Evolutionary conservation across 1,139 yeast genomes (phyloP).

Genomic region (Yamadazyma dushanensis): DNA sequence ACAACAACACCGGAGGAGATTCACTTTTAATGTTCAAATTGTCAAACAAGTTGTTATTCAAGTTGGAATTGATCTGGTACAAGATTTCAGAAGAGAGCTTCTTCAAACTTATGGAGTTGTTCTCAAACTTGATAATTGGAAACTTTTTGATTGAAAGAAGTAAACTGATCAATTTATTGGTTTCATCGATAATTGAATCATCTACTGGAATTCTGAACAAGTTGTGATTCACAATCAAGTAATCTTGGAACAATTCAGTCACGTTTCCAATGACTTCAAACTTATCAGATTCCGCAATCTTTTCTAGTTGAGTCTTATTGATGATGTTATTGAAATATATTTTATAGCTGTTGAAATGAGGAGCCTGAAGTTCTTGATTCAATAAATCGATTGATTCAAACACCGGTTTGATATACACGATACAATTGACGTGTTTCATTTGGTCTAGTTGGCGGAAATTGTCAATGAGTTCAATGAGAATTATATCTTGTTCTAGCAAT

Average conservation of each 20-base stretch:
- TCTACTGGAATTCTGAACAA: constrained; percentile 38
- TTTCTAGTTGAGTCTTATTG: constrained; percentile 74
- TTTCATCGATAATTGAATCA: constrained; percentile 40
- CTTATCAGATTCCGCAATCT: constrained; percentile 88
- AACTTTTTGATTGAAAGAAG: constrained; percentile 72
- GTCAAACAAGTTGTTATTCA: constrained; percentile 65
- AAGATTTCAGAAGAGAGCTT: constrained; percentile 72
- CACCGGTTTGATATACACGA: constrained; percentile 77
- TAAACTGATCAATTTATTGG: constrained; percentile 61
- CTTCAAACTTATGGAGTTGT: constrained; percentile 59
- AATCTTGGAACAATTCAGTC: constrained; percentile 84
- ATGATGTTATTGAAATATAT: constrained; percentile 75
- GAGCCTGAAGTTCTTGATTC: constrained; percentile 66
- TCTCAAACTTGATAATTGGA: constrained; percentile 77
- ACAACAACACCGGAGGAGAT: constrained; percentile 70
- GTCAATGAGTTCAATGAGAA: constrained; percentile 69
- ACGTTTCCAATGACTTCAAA: constrained; percentile 75
- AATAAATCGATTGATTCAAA: constrained; percentile 61
- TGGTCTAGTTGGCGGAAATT: constrained; percentile 63
- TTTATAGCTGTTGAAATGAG: constrained; percentile 78
- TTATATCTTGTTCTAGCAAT: constrained; percentile 76
- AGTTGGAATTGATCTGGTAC: constrained; percentile 57
- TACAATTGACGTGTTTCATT: constrained; percentile 81
- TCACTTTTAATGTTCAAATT: constrained; percentile 52
- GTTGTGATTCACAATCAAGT: constrained; percentile 68